Conservation (phyloP, 192 early-diverging fungal species). For the Coemansia sp. region DNA sequence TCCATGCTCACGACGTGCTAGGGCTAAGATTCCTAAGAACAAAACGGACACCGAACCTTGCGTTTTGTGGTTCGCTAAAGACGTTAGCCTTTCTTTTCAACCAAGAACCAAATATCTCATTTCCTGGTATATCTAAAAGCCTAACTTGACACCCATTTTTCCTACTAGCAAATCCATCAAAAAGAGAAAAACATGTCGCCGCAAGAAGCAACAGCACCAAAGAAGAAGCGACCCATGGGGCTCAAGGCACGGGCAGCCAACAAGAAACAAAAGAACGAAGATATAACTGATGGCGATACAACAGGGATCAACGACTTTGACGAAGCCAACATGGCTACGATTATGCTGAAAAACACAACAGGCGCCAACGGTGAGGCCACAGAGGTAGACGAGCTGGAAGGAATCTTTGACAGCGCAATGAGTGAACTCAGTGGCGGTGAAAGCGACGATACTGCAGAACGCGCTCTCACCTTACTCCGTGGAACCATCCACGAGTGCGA, state of each 20-base stretch:
- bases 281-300: background rate
- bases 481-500: slow-evolving; percentile 65
- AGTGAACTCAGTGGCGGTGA: slow-evolving; percentile 21
- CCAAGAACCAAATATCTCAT: background rate
- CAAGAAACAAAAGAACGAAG: slow-evolving; percentile 8
- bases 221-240: slow-evolving; percentile 53
- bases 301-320: slow-evolving; percentile 40
- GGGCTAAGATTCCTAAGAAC: slow-evolving; percentile 12
- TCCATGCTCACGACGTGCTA: slow-evolving; percentile 19
- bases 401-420: slow-evolving; percentile 56
- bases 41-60: background rate
- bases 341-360: slow-evolving; percentile 40
- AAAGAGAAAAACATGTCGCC: background rate
- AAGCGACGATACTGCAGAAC: slow-evolving; percentile 23
- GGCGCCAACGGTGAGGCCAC: slow-evolving; percentile 28
- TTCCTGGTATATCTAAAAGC: slow-evolving; percentile 5
- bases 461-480: slow-evolving; percentile 51
- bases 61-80: background rate
- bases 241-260: slow-evolving; percentile 53
- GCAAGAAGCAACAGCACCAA: slow-evolving; percentile 9
- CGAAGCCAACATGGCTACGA: slow-evolving; percentile 41
- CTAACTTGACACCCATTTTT: slow-evolving; percentile 10
- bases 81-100: slow-evolving; percentile 5
- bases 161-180: background rate
- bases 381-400: slow-evolving; percentile 57